Evolutionary conservation across 805 yeast genomes (phyloP).

Genomic region (Blastobotrys mokoenaii): DNA sequence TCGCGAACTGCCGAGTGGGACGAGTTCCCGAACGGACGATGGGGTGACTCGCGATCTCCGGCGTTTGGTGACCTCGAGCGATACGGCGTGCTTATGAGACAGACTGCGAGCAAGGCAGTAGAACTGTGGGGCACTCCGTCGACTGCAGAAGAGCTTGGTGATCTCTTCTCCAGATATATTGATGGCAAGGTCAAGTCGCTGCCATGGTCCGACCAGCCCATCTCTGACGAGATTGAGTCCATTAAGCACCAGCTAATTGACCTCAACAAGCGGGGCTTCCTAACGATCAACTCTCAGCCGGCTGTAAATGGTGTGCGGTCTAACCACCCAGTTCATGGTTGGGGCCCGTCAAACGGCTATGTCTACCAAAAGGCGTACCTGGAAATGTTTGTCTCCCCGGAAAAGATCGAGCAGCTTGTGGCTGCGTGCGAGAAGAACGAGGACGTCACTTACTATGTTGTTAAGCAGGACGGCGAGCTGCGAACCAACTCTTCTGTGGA

Average conservation of each 20-base stretch:
- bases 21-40: conserved; percentile 97
- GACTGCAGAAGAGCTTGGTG: conserved; percentile 47
- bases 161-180: conserved; percentile 60
- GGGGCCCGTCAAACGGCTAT: conserved; percentile 93
- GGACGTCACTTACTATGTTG: conserved; percentile 70
- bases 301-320: conserved; percentile 74
- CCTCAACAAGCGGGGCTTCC: conserved; percentile 58
- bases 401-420: conserved; percentile 40
- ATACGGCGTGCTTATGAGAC: conserved; percentile 74
- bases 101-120: conserved; percentile 60
- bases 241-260: conserved; percentile 51
- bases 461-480: conserved; percentile 48
- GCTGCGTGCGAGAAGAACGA: conserved; percentile 36
- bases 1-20: conserved; percentile 92
- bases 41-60: conserved; percentile 98
- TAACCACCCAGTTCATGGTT: conserved; percentile 65
- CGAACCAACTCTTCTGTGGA: conserved; percentile 62
- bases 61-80: conserved; percentile 89
- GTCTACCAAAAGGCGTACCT: conserved; percentile 92
- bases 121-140: conserved; percentile 86
- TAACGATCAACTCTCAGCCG: conserved; percentile 94
- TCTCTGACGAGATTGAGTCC: conserved; percentile 63
- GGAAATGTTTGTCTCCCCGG: conserved; percentile 71
- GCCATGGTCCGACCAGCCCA: conserved; percentile 95
- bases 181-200: conserved; percentile 62